Evolutionary conservation across 768 basidiomycete species (phyloP).

Genomic region (Calocera viscosa): DNA sequence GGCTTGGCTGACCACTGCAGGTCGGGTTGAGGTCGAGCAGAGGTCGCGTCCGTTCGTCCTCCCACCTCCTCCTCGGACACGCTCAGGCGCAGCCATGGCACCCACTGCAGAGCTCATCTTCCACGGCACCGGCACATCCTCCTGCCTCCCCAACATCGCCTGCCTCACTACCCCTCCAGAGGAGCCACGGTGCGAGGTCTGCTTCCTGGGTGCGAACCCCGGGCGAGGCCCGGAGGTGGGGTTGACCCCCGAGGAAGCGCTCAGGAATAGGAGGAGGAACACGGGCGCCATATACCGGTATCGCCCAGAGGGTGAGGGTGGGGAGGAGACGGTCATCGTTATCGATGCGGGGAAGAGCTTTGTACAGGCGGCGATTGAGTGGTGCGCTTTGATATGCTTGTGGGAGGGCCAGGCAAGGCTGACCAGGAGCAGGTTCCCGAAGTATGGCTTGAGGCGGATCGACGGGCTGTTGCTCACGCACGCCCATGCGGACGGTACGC

Average conservation of each 20-base stretch:
- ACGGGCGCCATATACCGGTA: constrained; percentile 58
- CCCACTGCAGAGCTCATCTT: constrained; percentile 49
- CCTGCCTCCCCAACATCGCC: constrained; percentile 3
- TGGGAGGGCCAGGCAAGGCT: neutral
- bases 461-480: constrained; percentile 75
- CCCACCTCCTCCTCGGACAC: too few species aligned
- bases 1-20: too few species aligned
- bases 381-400: neutral
- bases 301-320: constrained; percentile 25
- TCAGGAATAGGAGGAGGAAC: constrained; percentile 69
- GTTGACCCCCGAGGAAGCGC: neutral
- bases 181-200: neutral
- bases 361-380: constrained; percentile 36
- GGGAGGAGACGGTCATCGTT: constrained; percentile 52
- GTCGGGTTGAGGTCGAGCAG: too few species aligned
- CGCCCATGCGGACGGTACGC: constrained; percentile 66
- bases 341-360: constrained; percentile 84
- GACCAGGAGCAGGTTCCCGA: constrained; percentile 39
- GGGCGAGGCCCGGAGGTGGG: neutral
- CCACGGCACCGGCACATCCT: constrained; percentile 70
- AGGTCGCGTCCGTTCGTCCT: too few species aligned
- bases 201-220: neutral
- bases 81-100: neutral
- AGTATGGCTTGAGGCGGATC: constrained; percentile 56
- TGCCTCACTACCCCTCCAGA: neutral